These are phyloP conservation scores for Ensete ventricosum DNA, from an alignment of 176 grass and related monocot species.

Conservation along the genomic window DNA sequence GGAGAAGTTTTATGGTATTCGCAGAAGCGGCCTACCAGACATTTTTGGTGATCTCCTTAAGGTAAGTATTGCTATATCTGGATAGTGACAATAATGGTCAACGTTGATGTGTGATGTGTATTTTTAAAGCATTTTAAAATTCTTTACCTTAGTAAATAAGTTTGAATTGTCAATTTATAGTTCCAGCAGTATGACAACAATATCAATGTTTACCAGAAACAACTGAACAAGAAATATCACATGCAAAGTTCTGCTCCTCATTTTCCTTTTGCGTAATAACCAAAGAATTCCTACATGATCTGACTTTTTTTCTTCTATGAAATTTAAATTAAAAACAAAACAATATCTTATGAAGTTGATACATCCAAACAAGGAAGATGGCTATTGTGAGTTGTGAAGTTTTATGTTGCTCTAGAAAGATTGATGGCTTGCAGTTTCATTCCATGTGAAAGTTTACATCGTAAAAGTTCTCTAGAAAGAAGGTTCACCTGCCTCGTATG, in stretches of 20 bases:
- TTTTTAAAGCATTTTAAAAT: too few species aligned
- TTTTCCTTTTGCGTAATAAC: neutral
- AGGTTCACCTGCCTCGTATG: too few species aligned
- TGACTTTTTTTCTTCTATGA: too few species aligned
- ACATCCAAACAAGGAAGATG: neutral
- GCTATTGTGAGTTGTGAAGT: too few species aligned
- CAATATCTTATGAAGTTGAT: neutral
- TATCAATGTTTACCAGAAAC: neutral
- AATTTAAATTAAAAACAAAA: too few species aligned
- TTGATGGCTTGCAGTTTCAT: too few species aligned
- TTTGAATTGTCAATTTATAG: neutral
- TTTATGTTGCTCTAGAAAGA: too few species aligned
- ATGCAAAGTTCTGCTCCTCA: neutral
- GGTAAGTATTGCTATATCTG: conserved; percentile 28
- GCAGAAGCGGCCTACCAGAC: conserved; percentile 66
- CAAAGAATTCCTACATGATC: too few species aligned
- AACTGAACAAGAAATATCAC: neutral
- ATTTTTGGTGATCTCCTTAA: conserved; percentile 92
- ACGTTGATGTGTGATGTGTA: neutral
- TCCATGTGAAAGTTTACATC: too few species aligned
- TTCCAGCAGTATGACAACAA: neutral
- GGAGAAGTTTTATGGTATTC: conserved; percentile 65
- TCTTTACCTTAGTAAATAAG: too few species aligned
- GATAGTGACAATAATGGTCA: neutral
- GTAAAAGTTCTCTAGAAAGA: too few species aligned